Base-by-base conservation (phyloP, 441 rosid species). In the Aleurites moluccanus region DNA sequence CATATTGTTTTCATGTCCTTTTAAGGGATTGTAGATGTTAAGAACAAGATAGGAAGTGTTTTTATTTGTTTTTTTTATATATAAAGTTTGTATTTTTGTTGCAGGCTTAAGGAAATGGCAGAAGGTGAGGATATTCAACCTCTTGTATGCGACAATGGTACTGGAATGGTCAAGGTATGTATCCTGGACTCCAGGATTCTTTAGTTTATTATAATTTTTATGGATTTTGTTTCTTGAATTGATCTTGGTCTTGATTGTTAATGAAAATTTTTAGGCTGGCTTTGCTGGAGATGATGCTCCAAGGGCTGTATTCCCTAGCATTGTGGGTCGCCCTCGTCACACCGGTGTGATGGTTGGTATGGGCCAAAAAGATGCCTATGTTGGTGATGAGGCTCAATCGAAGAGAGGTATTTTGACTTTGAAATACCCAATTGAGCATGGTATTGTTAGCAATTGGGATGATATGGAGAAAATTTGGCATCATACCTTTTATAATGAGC, bases 251-350 rank as follows among this genome's bases (percentile, higher is more conserved):
- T 16, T 57, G 62, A 38, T 60, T 21, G 38, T 13, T 45, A 4
- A 56, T 72, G 47, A 21, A 21, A 65, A 52, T 49, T 80, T 75
- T 35, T 75, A 92, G 97, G 96, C 96, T 65, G 94, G 96, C 44
- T 90, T 92, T 72, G 96, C 97, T 0, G 92, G 97, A 73, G 97
- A 90, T 67, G 96, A 89, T 85, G 97, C 95, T 2, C 97, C 97
- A 25, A 85, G 93, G 80, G 97, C 96, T 9, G 95, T 92, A 40
- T 90, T 90, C 57, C 90, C 94, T 0, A 90, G 94, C 71, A 88
- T 90, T 50, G 89, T 90, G 47, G 90, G 89, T 28, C 87, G 88
- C 13, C 92, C 88, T 61, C 88, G 88, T 21, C 87, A 86, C 67
- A 82, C 50, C 2, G 50, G 50, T 45, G 50, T 45, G 50, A 45